Percentiles rank a stretch among this genome's conserved stretches.
phyloP scores from a whole-genome alignment of 257 asterid species.

The Solanum etuberosum region DNA sequence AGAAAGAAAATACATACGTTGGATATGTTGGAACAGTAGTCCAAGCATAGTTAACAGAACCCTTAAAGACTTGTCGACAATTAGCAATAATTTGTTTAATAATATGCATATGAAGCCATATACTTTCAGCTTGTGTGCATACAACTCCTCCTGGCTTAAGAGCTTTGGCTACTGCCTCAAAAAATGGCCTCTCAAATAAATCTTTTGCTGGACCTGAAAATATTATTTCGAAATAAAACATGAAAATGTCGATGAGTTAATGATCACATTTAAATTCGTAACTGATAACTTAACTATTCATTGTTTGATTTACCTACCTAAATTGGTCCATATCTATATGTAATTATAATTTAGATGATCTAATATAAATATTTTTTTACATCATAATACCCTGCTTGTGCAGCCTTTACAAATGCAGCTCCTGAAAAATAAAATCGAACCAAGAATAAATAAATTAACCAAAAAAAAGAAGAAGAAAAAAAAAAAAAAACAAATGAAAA shows the following conservation, averaged over 20 bases:
- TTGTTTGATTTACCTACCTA: too few relatives aligned
- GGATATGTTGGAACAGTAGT: constrained; percentile 97
- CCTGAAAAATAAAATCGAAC: not conserved
- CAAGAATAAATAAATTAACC: not conserved
- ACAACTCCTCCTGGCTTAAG: constrained; percentile 94
- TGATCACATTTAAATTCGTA: too few relatives aligned
- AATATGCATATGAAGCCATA: constrained; percentile 99
- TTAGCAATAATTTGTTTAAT: constrained; percentile 71
- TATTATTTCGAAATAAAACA: not conserved
- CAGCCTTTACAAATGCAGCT: constrained; percentile 8
- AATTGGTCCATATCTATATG: too few relatives aligned
- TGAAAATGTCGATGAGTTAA: not conserved
- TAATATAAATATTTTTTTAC: too few relatives aligned
- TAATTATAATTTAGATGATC: too few relatives aligned
- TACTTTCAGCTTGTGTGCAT: constrained; percentile 97
- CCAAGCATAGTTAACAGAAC: constrained; percentile 98
- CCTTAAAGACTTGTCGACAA: constrained; percentile 86
- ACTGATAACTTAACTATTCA: too few relatives aligned
- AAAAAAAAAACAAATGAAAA: not conserved
- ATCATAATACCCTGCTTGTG: not conserved
- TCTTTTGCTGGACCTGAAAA: constrained; percentile 87
- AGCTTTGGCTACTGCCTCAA: constrained; percentile 70
- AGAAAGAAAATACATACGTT: constrained; percentile 28
- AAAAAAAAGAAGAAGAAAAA: not conserved
- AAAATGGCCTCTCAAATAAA: constrained; percentile 91